Base-by-base conservation (phyloP, 257 asterid species). In the Solanum verrucosum region DNA sequence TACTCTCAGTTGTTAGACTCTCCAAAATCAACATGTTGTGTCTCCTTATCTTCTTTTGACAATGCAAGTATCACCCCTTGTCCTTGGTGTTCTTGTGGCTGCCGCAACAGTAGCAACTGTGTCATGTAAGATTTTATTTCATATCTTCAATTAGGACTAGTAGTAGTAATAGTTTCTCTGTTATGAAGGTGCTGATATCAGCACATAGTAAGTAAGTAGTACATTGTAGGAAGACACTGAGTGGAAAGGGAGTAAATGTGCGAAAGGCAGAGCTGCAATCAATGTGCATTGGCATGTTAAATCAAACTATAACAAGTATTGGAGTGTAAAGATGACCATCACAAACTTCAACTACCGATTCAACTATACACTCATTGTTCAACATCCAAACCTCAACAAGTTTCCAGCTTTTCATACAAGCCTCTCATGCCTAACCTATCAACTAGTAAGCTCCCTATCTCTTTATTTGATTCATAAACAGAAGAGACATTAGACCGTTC, bases 271-370 rank as follows among this genome's bases (percentile, higher is more conserved):
- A 91, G 15, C 89, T 95, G n/a, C 96, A 91, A 85, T 95, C 74
- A 93, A 95, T 3, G 92, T 95, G 15, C 98, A 94, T 83, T 95
- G 98, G 98, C 98, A 95, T 78, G 94, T 95, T 72, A 92, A 95
- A 90, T 72, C 91, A 86, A 95, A 94, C 82, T 94, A 92, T 88
- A 92, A 77, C 68, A 94, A 94, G 5, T 90, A 91, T 42, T 94
- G 95, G 96, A 92, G 96, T 0, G 94, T 91, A 3, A 94, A 95
- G 90, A 74, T 93, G n/a, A 93, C 98, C 27, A 88, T 95, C 21
- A 94, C 96, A 2, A 94, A 94, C 75, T 95, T 94, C 90, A 93
- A 95, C 25, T 95, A 92, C 88, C 88, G 87, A 89, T 88, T 90
- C 94, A 95, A 95, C 87, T 93, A 95, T 87, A 95, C 96, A 1